A percentile compares a stretch with the other conserved stretches of the same genome.
Conservation (phyloP, 768 basidiomycete species). For the Lentinula sp. region DNA sequence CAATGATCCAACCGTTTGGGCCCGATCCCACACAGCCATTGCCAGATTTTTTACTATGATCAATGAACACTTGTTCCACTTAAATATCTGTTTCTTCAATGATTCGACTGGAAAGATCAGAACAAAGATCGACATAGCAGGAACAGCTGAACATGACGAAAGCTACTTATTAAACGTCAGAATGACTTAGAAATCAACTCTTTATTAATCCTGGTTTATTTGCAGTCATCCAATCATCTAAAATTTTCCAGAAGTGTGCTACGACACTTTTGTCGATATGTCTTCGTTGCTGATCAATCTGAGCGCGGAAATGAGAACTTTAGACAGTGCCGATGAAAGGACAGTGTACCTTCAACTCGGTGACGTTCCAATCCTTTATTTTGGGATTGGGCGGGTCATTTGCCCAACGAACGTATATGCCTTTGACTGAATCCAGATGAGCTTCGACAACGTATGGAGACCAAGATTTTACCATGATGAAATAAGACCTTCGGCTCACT, state of each 20-base stretch:
- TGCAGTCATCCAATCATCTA: slow-evolving; percentile 78
- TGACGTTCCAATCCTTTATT: slow-evolving; percentile 96
- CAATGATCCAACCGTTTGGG: no score
- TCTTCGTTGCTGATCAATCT: slow-evolving; percentile 88
- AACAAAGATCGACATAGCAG: neutral
- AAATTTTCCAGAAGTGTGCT: slow-evolving; percentile 90
- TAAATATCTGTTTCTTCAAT: no score
- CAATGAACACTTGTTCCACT: no score
- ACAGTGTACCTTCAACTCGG: slow-evolving; percentile 73
- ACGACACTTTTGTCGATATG: slow-evolving; percentile 94
- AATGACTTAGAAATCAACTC: slow-evolving; percentile 3
- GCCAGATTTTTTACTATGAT: no score
- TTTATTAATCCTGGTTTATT: slow-evolving; percentile 77
- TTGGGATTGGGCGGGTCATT: slow-evolving; percentile 86
- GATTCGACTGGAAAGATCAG: no score
- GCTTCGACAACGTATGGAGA: neutral
- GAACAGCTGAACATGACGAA: neutral
- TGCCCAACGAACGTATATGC: slow-evolving; percentile 91
- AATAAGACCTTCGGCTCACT: slow-evolving; percentile 87
- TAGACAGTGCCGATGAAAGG: neutral
- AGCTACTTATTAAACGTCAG: neutral
- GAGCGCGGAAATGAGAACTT: neutral
- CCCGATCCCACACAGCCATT: no score
- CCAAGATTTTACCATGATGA: slow-evolving; percentile 67
- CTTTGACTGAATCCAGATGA: slow-evolving; percentile 62